Evolutionary conservation across 768 basidiomycete species (phyloP).

Genomic region (Phylloporus arenicola): DNA sequence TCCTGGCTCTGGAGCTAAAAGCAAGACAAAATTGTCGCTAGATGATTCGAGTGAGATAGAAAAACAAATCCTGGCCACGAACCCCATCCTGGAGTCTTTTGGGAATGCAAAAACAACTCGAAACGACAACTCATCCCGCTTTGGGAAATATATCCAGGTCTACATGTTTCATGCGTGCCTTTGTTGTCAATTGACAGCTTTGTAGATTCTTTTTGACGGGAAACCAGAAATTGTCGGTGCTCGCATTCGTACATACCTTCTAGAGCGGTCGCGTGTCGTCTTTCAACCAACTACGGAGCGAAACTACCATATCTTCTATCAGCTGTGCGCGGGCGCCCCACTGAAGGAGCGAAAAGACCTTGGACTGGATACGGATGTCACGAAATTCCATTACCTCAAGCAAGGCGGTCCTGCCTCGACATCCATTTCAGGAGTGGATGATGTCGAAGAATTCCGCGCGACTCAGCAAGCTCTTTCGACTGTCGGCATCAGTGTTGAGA

Average conservation of each 20-base stretch:
- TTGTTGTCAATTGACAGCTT: neutral
- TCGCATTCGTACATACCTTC: slow-evolving; percentile 95
- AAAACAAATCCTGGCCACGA: slow-evolving; percentile 96
- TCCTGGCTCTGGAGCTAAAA: slow-evolving; percentile 52
- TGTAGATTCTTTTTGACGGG: slow-evolving; percentile 92
- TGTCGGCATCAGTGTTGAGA: slow-evolving; percentile 95
- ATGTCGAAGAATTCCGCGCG: slow-evolving; percentile 88
- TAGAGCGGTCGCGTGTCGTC: slow-evolving; percentile 95
- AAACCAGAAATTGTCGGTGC: slow-evolving; percentile 97
- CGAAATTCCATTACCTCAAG: slow-evolving; percentile 86
- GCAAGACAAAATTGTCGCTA: slow-evolving; percentile 64
- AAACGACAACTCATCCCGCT: slow-evolving; percentile 98
- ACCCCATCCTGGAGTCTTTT: slow-evolving; percentile 97
- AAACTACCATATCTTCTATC: slow-evolving; percentile 99
- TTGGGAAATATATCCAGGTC: slow-evolving; percentile 98
- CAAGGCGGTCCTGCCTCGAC: slow-evolving; percentile 89
- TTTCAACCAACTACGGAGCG: slow-evolving; percentile 96
- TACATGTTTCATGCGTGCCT: neutral
- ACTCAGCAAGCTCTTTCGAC: slow-evolving; percentile 95
- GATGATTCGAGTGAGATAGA: slow-evolving; percentile 94
- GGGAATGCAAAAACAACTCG: slow-evolving; percentile 99
- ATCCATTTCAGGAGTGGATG: slow-evolving; percentile 89
- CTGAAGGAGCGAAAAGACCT: slow-evolving; percentile 93
- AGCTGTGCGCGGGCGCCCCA: slow-evolving; percentile 94
- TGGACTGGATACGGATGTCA: slow-evolving; percentile 79